phyloP scores from a whole-genome alignment of 1,284 basidiomycete genomes.

The Trametes sp. region DNA sequence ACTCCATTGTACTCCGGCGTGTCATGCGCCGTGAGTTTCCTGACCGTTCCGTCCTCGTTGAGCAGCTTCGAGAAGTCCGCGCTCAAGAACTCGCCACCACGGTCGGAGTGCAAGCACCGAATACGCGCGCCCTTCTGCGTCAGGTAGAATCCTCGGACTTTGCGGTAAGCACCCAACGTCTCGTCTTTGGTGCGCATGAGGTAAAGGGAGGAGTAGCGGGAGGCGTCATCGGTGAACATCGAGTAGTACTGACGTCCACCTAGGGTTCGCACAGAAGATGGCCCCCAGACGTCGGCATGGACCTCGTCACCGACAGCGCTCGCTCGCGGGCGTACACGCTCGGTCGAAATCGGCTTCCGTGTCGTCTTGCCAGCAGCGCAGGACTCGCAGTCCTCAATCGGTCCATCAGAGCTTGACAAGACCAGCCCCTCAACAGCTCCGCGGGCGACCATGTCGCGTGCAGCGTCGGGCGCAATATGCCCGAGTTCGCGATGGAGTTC shows the following conservation, averaged over 20 bases:
- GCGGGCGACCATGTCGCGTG: slow-evolving; percentile 3
- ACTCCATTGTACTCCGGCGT: slow-evolving; percentile 48
- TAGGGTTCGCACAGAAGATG: slow-evolving; percentile 18
- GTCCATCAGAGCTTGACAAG: background rate
- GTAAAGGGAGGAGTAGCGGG: slow-evolving; percentile 16
- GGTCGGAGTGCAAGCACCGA: slow-evolving; percentile 45
- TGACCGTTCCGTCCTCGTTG: slow-evolving; percentile 8
- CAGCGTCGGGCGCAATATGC: slow-evolving; percentile 8
- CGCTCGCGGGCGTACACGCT: slow-evolving; percentile 15
- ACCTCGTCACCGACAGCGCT: slow-evolving; percentile 30
- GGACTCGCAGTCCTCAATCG: slow-evolving; percentile 26
- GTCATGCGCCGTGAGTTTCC: slow-evolving; percentile 30
- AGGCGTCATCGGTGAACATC: slow-evolving; percentile 36
- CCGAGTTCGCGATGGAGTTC: slow-evolving; percentile 17
- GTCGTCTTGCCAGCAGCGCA: slow-evolving; percentile 35
- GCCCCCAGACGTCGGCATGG: slow-evolving; percentile 38
- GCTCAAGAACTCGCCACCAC: slow-evolving; percentile 22
- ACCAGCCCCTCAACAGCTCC: slow-evolving; percentile 14
- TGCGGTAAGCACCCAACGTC: slow-evolving; percentile 29
- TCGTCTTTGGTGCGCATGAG: slow-evolving; percentile 33
- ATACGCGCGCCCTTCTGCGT: slow-evolving; percentile 36
- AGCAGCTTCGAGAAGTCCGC: slow-evolving; percentile 16
- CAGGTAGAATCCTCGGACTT: slow-evolving; percentile 25
- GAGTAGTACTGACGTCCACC: slow-evolving; percentile 30
- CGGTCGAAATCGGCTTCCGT: slow-evolving; percentile 29